These are phyloP conservation scores for Fennellomyces sp. DNA, from an alignment of 371 early-diverging fungal genomes.

Conservation along the genomic window DNA sequence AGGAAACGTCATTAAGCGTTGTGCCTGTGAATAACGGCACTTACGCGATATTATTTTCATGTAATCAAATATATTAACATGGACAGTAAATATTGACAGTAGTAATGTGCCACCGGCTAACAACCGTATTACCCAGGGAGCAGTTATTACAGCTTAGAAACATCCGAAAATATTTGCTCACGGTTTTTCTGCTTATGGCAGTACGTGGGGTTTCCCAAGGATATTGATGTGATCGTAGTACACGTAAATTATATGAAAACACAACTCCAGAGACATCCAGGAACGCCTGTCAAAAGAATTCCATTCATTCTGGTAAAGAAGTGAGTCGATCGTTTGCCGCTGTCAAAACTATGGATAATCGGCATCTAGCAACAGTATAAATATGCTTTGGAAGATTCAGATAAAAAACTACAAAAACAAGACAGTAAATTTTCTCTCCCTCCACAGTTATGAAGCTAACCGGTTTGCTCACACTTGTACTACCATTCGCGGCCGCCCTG, in stretches of 20 bases:
- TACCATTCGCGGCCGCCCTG: background rate
- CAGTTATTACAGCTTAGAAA: background rate
- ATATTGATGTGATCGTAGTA: background rate
- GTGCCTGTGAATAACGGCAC: background rate
- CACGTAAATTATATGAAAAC: background rate
- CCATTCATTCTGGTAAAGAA: background rate
- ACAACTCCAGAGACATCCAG: background rate
- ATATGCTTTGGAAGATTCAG: no score
- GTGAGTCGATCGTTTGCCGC: background rate
- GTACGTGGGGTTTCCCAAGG: background rate
- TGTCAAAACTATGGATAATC: background rate
- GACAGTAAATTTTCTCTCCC: background rate
- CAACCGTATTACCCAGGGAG: no score
- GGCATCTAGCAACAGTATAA: background rate
- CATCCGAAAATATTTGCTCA: background rate
- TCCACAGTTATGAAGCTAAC: slow-evolving; percentile 1
- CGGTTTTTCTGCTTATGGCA: background rate
- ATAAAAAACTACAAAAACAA: background rate
- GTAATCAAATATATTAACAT: background rate
- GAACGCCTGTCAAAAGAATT: background rate
- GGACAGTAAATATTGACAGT: no score
- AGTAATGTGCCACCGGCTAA: no score
- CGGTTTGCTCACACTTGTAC: background rate
- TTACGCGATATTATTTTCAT: background rate
- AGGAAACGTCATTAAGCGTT: background rate